phyloP scores from a whole-genome alignment of 306 rosid genomes.

The Ormosia semicastrata region DNA sequence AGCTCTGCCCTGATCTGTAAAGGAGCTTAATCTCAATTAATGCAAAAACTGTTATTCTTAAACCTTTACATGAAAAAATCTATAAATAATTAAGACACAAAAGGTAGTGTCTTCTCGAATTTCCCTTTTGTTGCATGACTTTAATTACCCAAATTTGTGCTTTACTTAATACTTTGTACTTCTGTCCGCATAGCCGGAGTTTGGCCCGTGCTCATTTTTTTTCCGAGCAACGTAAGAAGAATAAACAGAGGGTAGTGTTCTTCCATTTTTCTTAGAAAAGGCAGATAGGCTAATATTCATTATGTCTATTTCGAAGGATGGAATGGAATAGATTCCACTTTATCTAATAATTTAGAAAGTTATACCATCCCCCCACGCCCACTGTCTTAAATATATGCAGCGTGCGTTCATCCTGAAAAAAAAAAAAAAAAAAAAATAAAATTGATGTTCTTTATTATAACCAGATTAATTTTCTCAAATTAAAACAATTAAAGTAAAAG shows the following conservation, averaged over 20 bases:
- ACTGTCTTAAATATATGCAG: neutral
- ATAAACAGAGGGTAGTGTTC: neutral
- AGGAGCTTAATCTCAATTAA: too few species aligned
- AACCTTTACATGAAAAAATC: too few species aligned
- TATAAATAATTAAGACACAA: too few species aligned
- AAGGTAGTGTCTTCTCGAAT: too few species aligned
- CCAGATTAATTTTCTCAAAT: neutral
- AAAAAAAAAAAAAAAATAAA: neutral
- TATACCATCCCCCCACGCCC: neutral
- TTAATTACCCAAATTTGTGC: neutral
- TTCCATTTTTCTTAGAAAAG: neutral
- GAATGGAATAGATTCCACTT: slow-evolving; percentile 31
- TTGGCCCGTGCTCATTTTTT: neutral
- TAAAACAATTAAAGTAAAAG: neutral
- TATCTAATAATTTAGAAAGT: slow-evolving; percentile 5
- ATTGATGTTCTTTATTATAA: neutral
- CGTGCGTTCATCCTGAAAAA: neutral
- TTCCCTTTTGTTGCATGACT: too few species aligned
- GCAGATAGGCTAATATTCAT: slow-evolving; percentile 10
- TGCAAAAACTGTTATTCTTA: too few species aligned
- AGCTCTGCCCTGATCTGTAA: too few species aligned
- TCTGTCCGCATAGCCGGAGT: neutral
- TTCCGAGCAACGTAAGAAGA: neutral
- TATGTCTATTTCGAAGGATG: neutral
- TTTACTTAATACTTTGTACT: neutral